A percentile compares a stretch with the other conserved stretches of the same genome.
phyloP scores from a whole-genome alignment of 2,329 filamentous ascomycete species.

The Calonectria pauciramosa region DNA sequence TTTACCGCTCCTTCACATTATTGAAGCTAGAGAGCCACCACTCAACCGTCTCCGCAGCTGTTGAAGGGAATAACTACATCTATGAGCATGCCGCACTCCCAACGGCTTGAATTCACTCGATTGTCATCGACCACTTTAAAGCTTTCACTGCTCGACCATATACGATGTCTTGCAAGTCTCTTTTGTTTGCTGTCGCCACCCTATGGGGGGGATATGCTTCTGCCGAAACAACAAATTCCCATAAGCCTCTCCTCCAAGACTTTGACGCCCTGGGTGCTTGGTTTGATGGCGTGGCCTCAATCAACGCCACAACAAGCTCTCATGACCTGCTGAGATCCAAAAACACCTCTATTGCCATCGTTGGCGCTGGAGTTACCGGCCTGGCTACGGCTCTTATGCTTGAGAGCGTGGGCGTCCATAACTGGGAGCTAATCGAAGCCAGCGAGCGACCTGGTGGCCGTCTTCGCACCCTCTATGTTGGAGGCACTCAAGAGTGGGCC shows the following conservation, averaged over 20 bases:
- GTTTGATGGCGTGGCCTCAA: slow-evolving; percentile 19
- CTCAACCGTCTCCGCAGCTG: not conserved
- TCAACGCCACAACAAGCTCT: slow-evolving; percentile 8
- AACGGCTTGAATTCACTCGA: not conserved
- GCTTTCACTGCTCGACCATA: not conserved
- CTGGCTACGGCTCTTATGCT: slow-evolving; percentile 70
- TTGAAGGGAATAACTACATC: not conserved
- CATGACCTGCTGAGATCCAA: not conserved
- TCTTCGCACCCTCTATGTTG: slow-evolving; percentile 74
- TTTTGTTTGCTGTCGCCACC: not conserved
- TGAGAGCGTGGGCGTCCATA: slow-evolving; percentile 67
- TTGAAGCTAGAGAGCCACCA: not conserved
- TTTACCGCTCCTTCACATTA: not conserved
- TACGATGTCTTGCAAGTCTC: not conserved
- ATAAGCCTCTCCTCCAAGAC: slow-evolving; percentile 3
- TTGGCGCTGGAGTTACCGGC: slow-evolving; percentile 77
- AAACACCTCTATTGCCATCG: slow-evolving; percentile 64
- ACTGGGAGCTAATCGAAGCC: slow-evolving; percentile 74
- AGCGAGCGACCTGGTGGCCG: slow-evolving; percentile 73
- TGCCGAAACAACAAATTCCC: not conserved
- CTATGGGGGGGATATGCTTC: not conserved
- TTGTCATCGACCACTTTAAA: not conserved
- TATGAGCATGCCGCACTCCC: not conserved
- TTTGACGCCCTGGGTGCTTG: slow-evolving; percentile 29
- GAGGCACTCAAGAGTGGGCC: slow-evolving; percentile 49